Base-by-base conservation (phyloP, 2,329 filamentous ascomycete species). In the Neocatenulostroma microsporum region DNA sequence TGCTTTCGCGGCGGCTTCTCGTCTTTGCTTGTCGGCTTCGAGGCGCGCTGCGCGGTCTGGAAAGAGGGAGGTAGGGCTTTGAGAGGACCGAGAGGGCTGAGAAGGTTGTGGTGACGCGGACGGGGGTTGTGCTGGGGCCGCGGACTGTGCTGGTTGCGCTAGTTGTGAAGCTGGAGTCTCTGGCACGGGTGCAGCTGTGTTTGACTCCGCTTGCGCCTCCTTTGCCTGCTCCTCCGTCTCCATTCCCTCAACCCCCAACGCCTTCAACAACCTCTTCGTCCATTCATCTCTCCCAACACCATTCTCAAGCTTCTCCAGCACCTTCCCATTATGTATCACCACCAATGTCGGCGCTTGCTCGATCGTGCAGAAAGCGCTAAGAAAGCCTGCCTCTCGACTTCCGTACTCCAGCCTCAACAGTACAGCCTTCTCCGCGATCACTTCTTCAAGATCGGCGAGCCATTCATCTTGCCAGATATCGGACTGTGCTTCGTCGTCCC, bases 281-380 rank as follows among this genome's bases (percentile, higher is more conserved):
- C 91, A 86, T 6, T 84, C 78, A 12, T 51, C 46, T 26, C 81
- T 73, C 53, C 75, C 80, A 11, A 67, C 62, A 7, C 79, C 81
- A 1, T 76, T 66, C 24, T 77, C 69, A 8, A 94, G 70, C 56
- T 88, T 87, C 57, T 89, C 81, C 53, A 82, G 79, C 11, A 94
- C 65, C 44, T 83, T 74, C 7, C 82, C 85, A 60, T 86, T 82
- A 54, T 50, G 45, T 49, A 94, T 88, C 14, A 93, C 68, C 12
- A 94, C 73, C 7, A 94, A 63, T 2, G 82, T 82, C 0, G 89
- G 88, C n/a, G 78, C 77, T 47, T 77, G 77, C 1, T 76, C 73
- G n/a, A 94, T 67, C 0, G 85, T 84, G 51, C 85, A 93, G 52
- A 94, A 84, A 30, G 84, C 84, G 8, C 80, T 74, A 11, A 96